A percentile compares a stretch with the other conserved stretches of the same genome.
Evolutionary conservation across 2,329 filamentous ascomycete species (phyloP).

Genomic region (Aspergillus bombycis): DNA sequence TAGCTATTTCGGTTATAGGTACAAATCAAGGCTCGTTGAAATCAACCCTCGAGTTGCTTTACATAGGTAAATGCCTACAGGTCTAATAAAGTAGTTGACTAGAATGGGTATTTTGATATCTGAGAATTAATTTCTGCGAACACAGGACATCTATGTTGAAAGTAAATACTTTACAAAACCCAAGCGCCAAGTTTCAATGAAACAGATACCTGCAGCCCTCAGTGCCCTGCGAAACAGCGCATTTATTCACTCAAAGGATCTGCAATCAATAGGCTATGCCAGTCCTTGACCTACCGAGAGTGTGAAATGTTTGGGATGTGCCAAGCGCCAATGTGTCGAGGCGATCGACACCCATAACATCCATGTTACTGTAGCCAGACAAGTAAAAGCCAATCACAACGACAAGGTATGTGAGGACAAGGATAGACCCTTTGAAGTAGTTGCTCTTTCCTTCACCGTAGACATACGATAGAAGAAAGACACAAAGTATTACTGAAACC

Average conservation of each 20-base stretch:
- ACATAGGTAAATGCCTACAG: background rate
- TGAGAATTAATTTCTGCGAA: background rate
- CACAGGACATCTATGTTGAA: background rate
- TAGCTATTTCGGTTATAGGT: background rate
- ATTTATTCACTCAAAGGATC: too few species aligned
- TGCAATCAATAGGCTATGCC: slow-evolving; percentile 39
- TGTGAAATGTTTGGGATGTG: slow-evolving; percentile 43
- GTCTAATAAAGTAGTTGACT: background rate
- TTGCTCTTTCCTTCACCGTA: slow-evolving; percentile 99
- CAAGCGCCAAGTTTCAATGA: background rate
- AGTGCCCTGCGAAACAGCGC: background rate
- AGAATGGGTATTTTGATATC: background rate
- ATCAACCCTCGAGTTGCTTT: background rate
- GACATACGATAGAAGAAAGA: slow-evolving; percentile 96
- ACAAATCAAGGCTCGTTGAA: background rate
- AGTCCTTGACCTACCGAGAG: slow-evolving; percentile 42
- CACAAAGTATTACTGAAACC: slow-evolving; percentile 92
- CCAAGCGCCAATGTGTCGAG: slow-evolving; percentile 52
- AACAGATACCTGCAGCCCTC: background rate
- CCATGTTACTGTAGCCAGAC: slow-evolving; percentile 64
- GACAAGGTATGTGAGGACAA: slow-evolving; percentile 90
- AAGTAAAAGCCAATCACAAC: slow-evolving; percentile 92
- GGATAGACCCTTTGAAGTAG: slow-evolving; percentile 98
- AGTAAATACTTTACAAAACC: background rate
- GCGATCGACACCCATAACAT: slow-evolving; percentile 51